Conservation (phyloP, 1,284 basidiomycete genomes). For the Naganishia sp. region DNA sequence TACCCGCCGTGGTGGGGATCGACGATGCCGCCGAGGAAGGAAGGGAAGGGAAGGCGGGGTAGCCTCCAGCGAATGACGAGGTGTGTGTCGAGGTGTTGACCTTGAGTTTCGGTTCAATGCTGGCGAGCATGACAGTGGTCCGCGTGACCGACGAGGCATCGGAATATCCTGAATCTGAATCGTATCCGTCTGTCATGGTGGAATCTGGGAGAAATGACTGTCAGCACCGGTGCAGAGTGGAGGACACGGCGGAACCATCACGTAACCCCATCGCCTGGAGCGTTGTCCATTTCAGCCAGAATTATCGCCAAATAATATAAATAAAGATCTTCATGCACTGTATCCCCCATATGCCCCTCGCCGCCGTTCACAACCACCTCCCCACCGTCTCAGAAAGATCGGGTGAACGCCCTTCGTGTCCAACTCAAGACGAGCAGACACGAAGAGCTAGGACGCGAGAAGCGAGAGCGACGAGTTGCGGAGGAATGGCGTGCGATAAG, state of each 20-base stretch:
- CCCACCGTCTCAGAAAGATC: conserved; percentile 27
- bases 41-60: conserved; percentile 49
- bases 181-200: conserved; percentile 25
- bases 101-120: conserved; percentile 27
- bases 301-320: conserved; percentile 31
- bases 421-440: conserved; percentile 24
- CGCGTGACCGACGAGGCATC: conserved; percentile 20
- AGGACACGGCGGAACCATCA: background rate
- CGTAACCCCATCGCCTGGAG: background rate
- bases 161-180: conserved; percentile 18
- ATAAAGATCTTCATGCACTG: conserved; percentile 27
- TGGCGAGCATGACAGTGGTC: conserved; percentile 24
- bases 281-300: conserved; percentile 19
- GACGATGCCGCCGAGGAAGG: conserved; percentile 34
- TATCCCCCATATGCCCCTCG: conserved; percentile 22
- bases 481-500: conserved; percentile 29
- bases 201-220: background rate
- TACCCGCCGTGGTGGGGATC: conserved; percentile 34
- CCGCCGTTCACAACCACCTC: conserved; percentile 5
- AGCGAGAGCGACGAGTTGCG: conserved; percentile 2
- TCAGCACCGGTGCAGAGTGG: background rate
- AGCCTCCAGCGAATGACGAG: conserved; percentile 50
- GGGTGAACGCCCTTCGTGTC: conserved; percentile 12
- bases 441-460: conserved; percentile 17
- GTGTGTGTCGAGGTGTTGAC: conserved; percentile 36